A percentile compares a stretch with the other conserved stretches of the same genome.
phyloP scores from a whole-genome alignment of 1,139 yeast genomes.

The Taphrina populina region DNA sequence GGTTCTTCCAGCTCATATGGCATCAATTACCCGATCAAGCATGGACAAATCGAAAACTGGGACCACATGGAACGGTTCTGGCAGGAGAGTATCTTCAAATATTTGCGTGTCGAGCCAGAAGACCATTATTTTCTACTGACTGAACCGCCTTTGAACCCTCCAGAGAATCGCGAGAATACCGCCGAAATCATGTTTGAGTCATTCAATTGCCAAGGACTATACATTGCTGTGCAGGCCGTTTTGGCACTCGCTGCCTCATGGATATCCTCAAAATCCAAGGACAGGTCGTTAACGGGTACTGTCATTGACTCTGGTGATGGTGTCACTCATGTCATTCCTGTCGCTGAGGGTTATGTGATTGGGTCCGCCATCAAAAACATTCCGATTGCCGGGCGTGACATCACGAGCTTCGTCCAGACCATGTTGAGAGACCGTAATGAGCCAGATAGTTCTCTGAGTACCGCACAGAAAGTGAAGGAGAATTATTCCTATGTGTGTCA shows the following conservation, averaged over 20 bases:
- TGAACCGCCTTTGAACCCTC: slow-evolving; percentile 98
- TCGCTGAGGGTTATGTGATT: slow-evolving; percentile 97
- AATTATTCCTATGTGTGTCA: slow-evolving; percentile 97
- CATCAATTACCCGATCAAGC: slow-evolving; percentile 86
- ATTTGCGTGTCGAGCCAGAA: slow-evolving; percentile 95
- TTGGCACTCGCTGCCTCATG: slow-evolving; percentile 97
- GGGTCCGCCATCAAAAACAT: slow-evolving; percentile 96
- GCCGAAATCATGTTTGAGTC: slow-evolving; percentile 99
- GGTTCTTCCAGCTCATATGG: slow-evolving; percentile 57
- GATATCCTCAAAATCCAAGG: slow-evolving; percentile 94
- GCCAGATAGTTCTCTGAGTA: slow-evolving; percentile 84
- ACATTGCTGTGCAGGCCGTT: slow-evolving; percentile 98
- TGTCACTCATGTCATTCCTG: slow-evolving; percentile 98
- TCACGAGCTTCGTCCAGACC: slow-evolving; percentile 88
- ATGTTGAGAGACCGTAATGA: slow-evolving; percentile 96
- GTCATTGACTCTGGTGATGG: slow-evolving; percentile 98
- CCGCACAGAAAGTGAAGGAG: slow-evolving; percentile 95
- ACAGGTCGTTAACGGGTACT: slow-evolving; percentile 94
- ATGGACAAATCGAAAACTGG: slow-evolving; percentile 98
- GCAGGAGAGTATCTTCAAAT: slow-evolving; percentile 95
- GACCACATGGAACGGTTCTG: slow-evolving; percentile 99
- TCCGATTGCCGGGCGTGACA: slow-evolving; percentile 98
- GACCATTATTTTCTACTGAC: slow-evolving; percentile 88
- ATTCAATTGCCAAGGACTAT: slow-evolving; percentile 96
- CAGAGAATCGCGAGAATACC: slow-evolving; percentile 96